A percentile compares a stretch with the other conserved stretches of the same genome.
These are phyloP conservation scores for Rhododendron kiyosumense DNA, from an alignment of 148 eudicot species.

Conservation along the genomic window DNA sequence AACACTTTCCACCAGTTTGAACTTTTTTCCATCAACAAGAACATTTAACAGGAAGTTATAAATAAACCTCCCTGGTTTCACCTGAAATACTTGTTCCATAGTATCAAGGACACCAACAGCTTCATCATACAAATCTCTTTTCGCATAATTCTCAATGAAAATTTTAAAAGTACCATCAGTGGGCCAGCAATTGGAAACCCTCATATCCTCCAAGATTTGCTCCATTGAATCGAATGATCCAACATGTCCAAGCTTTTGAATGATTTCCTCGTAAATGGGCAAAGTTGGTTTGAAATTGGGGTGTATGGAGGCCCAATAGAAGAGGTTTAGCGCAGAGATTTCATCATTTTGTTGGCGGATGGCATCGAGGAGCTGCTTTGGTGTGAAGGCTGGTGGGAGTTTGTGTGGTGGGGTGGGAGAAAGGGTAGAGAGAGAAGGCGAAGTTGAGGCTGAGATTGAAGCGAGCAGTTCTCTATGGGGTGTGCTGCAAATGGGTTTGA, in stretches of 20 bases:
- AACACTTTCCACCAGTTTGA: conserved; percentile 72
- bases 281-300: conserved; percentile 67
- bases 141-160: conserved; percentile 67
- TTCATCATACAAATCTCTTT: conserved; percentile 46
- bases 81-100: conserved; percentile 62
- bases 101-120: conserved; percentile 68
- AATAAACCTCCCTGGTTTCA: conserved; percentile 33
- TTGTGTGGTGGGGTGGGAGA: conserved; percentile 11
- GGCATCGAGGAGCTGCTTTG: conserved; percentile 56
- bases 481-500: conserved; percentile 13
- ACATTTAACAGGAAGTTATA: conserved; percentile 73
- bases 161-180: conserved; percentile 65
- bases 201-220: conserved; percentile 63
- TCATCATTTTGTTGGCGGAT: conserved; percentile 56
- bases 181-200: conserved; percentile 29
- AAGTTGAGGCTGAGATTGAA: conserved; percentile 28
- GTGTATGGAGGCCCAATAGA: conserved; percentile 77
- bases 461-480: conserved; percentile 5
- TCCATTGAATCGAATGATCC: conserved; percentile 69
- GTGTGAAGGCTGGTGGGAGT: conserved; percentile 50
- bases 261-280: conserved; percentile 50
- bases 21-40: conserved; percentile 81
- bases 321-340: conserved; percentile 53
- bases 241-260: conserved; percentile 56
- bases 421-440: conserved; percentile 17